phyloP scores from a whole-genome alignment of 2,329 filamentous ascomycete species.

The Tricladium varicosporioides region DNA sequence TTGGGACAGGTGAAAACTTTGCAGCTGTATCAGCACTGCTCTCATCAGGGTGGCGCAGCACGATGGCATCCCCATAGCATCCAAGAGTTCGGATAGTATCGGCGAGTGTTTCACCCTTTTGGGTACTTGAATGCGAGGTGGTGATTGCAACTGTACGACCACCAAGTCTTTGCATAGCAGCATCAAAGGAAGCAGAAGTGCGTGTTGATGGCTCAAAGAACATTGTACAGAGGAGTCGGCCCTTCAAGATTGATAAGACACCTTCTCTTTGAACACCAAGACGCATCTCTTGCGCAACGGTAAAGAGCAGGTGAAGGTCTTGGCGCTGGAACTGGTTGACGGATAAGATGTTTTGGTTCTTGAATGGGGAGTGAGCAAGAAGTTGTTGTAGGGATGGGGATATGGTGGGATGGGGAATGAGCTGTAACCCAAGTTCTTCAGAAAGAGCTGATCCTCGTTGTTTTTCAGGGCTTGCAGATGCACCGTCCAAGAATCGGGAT shows the following conservation, averaged over 20 bases:
- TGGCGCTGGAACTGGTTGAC: constrained; percentile 86
- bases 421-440: constrained; percentile 47
- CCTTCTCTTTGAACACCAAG: constrained; percentile 91
- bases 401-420: constrained; percentile 49
- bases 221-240: constrained; percentile 83
- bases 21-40: constrained; percentile 76
- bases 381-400: constrained; percentile 68
- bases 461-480: constrained; percentile 34
- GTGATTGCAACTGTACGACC: constrained; percentile 81
- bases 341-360: constrained; percentile 84
- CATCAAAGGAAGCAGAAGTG: constrained; percentile 93
- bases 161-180: constrained; percentile 96
- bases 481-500: constrained; percentile 37
- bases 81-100: constrained; percentile 91
- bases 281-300: constrained; percentile 96
- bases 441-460: constrained; percentile 31
- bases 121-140: constrained; percentile 80
- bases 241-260: constrained; percentile 81
- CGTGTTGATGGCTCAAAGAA: constrained; percentile 98
- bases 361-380: constrained; percentile 80
- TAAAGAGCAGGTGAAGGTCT: constrained; percentile 91
- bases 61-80: constrained; percentile 92
- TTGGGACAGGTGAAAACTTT: constrained; percentile 83
- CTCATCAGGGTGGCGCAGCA: constrained; percentile 90
- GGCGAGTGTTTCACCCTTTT: constrained; percentile 92